Evolutionary conservation across 305 asterid species (phyloP).

Genomic region (Rubia balearica): DNA sequence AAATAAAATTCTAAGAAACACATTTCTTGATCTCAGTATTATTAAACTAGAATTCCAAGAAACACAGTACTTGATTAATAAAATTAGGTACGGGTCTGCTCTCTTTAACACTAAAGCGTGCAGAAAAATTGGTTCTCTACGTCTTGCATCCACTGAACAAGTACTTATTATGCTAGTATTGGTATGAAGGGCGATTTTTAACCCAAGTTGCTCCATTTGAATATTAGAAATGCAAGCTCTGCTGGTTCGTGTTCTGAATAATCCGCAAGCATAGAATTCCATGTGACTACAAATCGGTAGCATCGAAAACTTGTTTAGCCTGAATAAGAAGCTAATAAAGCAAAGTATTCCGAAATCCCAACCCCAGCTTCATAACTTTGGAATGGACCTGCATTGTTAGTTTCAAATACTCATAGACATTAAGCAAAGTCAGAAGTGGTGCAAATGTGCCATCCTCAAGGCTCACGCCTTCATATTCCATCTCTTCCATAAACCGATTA

Average conservation of each 20-base stretch:
- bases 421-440: slow-evolving; percentile 6
- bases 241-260: slow-evolving; percentile 4
- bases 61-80: not conserved
- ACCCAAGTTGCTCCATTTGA: slow-evolving; percentile 6
- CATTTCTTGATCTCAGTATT: slow-evolving; percentile 1
- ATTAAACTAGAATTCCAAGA: too few species aligned
- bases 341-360: slow-evolving; percentile 1
- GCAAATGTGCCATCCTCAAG: slow-evolving; percentile 11
- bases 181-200: not conserved
- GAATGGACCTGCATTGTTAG: slow-evolving; percentile 8
- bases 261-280: slow-evolving; percentile 6
- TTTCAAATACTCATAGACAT: not conserved
- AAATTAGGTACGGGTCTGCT: not conserved
- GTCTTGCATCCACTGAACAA: not conserved
- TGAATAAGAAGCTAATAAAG: not conserved
- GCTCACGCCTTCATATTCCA: slow-evolving; percentile 5
- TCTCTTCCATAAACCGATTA: not conserved
- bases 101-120: slow-evolving; percentile 6
- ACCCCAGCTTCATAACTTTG: slow-evolving; percentile 2
- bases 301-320: not conserved
- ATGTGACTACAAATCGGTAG: not conserved
- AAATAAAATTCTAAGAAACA: slow-evolving; percentile 4
- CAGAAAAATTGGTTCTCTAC: not conserved
- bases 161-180: slow-evolving; percentile 1
- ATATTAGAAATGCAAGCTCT: not conserved